phyloP scores from a whole-genome alignment of 148 eudicot genomes.

The Dysphania ambrosioides region DNA sequence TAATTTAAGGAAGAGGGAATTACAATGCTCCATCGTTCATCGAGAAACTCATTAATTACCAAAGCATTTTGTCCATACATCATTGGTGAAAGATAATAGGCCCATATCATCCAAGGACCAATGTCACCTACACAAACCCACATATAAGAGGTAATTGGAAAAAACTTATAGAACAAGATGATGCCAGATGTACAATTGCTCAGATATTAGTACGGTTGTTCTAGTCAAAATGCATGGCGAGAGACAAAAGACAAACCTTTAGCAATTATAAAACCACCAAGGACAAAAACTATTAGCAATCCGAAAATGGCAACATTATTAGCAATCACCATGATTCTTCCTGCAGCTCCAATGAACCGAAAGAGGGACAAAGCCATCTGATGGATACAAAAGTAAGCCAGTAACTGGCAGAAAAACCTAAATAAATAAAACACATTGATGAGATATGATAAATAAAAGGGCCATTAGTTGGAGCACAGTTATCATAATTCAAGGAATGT shows the following conservation, averaged over 20 bases:
- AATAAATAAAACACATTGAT: neutral
- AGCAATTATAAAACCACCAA: constrained; percentile 68
- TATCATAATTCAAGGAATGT: neutral
- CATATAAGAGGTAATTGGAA: neutral
- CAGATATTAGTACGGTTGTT: neutral
- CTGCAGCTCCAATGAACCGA: constrained; percentile 56
- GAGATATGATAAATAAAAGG: neutral
- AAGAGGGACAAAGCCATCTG: constrained; percentile 64
- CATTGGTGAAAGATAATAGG: constrained; percentile 69
- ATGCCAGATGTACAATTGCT: neutral
- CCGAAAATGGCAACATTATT: constrained; percentile 39
- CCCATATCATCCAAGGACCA: constrained; percentile 66
- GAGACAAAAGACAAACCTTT: constrained; percentile 38
- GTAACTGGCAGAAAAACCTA: constrained; percentile 64
- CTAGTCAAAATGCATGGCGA: neutral
- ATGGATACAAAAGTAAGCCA: constrained; percentile 59
- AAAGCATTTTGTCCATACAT: constrained; percentile 75
- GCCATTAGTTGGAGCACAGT: neutral
- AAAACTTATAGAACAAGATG: neutral
- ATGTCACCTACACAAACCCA: constrained; percentile 48
- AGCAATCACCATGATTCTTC: constrained; percentile 58
- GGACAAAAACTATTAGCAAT: constrained; percentile 46
- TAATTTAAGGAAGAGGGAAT: constrained; percentile 10
- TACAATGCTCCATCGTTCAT: constrained; percentile 65
- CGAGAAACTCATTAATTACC: constrained; percentile 72